Base-by-base conservation (phyloP, 805 yeast species). In the Lipomyces kockii region DNA sequence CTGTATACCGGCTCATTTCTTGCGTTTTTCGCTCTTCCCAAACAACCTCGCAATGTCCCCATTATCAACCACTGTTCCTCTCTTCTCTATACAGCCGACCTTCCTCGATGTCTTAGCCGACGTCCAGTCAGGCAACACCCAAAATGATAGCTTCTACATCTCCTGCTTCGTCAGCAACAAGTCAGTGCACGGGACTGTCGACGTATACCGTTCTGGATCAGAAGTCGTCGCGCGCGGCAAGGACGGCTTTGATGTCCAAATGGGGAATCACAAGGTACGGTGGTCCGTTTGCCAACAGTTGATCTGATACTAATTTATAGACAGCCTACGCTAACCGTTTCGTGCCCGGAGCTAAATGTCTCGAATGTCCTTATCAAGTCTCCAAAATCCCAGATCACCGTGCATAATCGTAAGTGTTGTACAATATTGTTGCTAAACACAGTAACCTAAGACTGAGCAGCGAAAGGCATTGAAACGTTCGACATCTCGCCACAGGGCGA, bases 91-190 rank as follows among this genome's bases (percentile, higher is more conserved):
- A 2, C 89, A 86, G 74, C 78, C 82, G 3, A 75, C 82, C 7
- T 83, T 85, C 65, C 72, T 74, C 32, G 85, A 82, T 1, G 84
- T 81, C 7, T 76, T 85, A 17, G 58, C 70, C 0, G 87, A 83
- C 61, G 81, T 80, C 0, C 63, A 62, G 22, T 17, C 60, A 0
- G 80, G 78, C 0, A 65, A 34, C 1, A 60, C 69, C 0, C 59
- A 49, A 0, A 65, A 73, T 35, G 85, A 80, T 20, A 61, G 68
- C 17, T 83, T 85, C 72, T 86, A 86, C 83, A 74, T 85, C 20
- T 81, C 76, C 22, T 69, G 69, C 22, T 60, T 70, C 32, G 20
- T 53, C n/a, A 74, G 68, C 37, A 65, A 70, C 62, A 25, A 52
- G 55, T 52, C 34, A 7, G 76, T 75, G 2, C 82, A 80, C 59